Percentiles rank a stretch among this genome's conserved stretches.
Evolutionary conservation across 2,329 filamentous ascomycete genomes (phyloP).

Genomic region (Leptoxyphium fumago): DNA sequence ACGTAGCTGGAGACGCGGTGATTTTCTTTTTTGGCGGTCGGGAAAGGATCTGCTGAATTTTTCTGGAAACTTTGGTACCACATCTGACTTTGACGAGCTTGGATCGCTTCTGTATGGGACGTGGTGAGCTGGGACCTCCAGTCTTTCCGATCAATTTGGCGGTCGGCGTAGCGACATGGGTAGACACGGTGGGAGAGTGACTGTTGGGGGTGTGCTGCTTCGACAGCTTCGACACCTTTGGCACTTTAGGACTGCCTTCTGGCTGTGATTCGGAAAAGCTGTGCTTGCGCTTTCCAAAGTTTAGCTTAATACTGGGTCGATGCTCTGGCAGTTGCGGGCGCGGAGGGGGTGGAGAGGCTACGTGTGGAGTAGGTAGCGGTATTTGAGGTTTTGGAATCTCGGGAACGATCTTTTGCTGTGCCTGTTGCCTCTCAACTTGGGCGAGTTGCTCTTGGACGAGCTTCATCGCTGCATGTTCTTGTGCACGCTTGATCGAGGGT

Average conservation of each 20-base stretch:
- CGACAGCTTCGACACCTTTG: conserved; percentile 7
- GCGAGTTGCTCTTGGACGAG: conserved; percentile 1
- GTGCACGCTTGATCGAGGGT: conserved; percentile 1
- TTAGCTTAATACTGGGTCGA: conserved; percentile 11
- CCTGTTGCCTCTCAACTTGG: neutral
- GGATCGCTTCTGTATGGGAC: neutral
- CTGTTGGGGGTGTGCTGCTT: conserved; percentile 2
- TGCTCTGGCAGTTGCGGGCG: conserved; percentile 2
- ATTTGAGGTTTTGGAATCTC: conserved; percentile 5
- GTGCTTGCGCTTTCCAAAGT: conserved; percentile 15
- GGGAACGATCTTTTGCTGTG: neutral
- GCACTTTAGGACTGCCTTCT: conserved; percentile 14
- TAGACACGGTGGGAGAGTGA: neutral
- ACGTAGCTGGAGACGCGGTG: neutral
- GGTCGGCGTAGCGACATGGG: neutral
- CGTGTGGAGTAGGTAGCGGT: conserved; percentile 3
- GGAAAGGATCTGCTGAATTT: neutral
- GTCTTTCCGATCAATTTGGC: conserved; percentile 1
- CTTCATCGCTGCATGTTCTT: conserved; percentile 1
- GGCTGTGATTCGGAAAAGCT: conserved; percentile 8
- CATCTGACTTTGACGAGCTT: neutral
- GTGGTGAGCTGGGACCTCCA: conserved; percentile 1
- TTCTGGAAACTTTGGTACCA: neutral
- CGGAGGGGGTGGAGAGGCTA: conserved; percentile 1
- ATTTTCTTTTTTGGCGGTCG: conserved; percentile 1